Percentiles rank a stretch among this genome's conserved stretches.
These are phyloP conservation scores for Microcyclospora pomicola DNA, from an alignment of 2,329 filamentous ascomycete genomes.

Conservation along the genomic window DNA sequence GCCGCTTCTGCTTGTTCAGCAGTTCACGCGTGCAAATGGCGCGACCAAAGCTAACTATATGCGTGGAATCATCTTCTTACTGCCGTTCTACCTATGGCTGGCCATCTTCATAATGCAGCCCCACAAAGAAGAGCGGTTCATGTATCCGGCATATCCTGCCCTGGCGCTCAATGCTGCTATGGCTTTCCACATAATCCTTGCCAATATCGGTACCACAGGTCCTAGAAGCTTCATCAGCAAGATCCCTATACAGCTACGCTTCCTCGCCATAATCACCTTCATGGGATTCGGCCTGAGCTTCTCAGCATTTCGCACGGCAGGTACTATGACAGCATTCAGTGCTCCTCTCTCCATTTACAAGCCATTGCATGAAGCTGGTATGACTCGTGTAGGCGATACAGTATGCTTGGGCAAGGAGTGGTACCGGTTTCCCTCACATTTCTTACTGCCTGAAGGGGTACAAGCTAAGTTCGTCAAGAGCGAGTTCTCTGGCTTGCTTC, in stretches of 20 bases:
- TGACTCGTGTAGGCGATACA: constrained; percentile 48
- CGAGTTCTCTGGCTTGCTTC: constrained; percentile 76
- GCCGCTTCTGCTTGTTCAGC: constrained; percentile 64
- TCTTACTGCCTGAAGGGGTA: constrained; percentile 72
- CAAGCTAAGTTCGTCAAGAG: constrained; percentile 81
- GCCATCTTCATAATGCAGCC: constrained; percentile 81
- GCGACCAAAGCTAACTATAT: constrained; percentile 56
- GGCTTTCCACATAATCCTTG: constrained; percentile 65
- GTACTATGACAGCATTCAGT: constrained; percentile 67
- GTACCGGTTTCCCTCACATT: constrained; percentile 94
- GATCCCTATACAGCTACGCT: constrained; percentile 62
- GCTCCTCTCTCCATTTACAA: constrained; percentile 62
- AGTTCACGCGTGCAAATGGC: constrained; percentile 46
- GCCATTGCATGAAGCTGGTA: constrained; percentile 44
- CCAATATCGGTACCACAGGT: constrained; percentile 57
- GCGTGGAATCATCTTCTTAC: constrained; percentile 62
- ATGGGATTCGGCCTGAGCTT: constrained; percentile 40
- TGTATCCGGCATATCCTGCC: constrained; percentile 93
- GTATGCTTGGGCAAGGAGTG: constrained; percentile 94
- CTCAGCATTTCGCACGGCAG: constrained; percentile 58
- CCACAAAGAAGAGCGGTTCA: constrained; percentile 96
- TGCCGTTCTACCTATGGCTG: constrained; percentile 91
- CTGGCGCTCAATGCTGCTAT: constrained; percentile 80
- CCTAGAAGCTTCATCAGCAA: constrained; percentile 51
- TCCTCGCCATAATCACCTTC: constrained; percentile 45